Conservation (phyloP, 306 rosid species). For the Pterocarpus santalinus region DNA sequence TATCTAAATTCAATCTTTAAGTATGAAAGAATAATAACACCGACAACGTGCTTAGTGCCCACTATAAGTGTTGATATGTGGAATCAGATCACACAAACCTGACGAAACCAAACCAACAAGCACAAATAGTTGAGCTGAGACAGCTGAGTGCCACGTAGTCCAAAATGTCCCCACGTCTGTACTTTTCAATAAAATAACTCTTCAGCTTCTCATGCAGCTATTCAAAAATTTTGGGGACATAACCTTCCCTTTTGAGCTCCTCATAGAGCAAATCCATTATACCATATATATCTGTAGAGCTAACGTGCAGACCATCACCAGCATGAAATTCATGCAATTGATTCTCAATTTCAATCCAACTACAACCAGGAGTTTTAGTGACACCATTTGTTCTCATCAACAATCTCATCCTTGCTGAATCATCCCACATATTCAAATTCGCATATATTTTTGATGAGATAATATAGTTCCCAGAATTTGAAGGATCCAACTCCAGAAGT, state of each 20-base stretch:
- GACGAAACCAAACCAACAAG: constrained; percentile 35
- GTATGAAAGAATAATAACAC: constrained; percentile 26
- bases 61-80: not conserved
- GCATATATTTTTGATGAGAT: constrained; percentile 85
- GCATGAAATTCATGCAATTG: constrained; percentile 85
- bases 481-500: constrained; percentile 88
- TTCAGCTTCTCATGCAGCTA: constrained; percentile 42
- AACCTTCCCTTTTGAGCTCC: constrained; percentile 82
- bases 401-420: constrained; percentile 89
- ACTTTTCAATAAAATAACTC: constrained; percentile 28
- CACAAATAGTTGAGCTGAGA: constrained; percentile 33
- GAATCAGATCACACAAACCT: constrained; percentile 27
- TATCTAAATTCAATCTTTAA: constrained; percentile 16
- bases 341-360: constrained; percentile 84
- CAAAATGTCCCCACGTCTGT: not conserved
- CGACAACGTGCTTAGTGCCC: constrained; percentile 5
- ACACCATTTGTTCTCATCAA: constrained; percentile 89
- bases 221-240: constrained; percentile 65
- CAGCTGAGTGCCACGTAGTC: not conserved
- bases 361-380: constrained; percentile 91
- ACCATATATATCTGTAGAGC: constrained; percentile 51
- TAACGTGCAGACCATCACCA: constrained; percentile 63
- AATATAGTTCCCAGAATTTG: constrained; percentile 86
- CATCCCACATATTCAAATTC: constrained; percentile 76
- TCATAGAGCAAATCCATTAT: constrained; percentile 63